Conservation (phyloP, 805 yeast species). For the Metschnikowia sp. region DNA sequence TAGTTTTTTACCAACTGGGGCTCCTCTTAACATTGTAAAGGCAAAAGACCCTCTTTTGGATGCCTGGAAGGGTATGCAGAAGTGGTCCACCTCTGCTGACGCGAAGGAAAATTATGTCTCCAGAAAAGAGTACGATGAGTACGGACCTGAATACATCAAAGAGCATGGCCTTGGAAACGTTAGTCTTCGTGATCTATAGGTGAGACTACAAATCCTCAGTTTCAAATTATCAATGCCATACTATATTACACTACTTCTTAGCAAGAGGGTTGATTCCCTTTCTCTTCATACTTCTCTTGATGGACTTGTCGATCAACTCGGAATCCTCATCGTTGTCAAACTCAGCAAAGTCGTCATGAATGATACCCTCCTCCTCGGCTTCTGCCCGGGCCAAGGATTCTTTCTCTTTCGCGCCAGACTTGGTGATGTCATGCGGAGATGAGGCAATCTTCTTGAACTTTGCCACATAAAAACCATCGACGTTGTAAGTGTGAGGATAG, state of each 20-base stretch:
- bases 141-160: slow-evolving; percentile 84
- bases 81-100: slow-evolving; percentile 57
- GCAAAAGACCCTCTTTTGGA: slow-evolving; percentile 73
- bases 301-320: slow-evolving; percentile 64
- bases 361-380: slow-evolving; percentile 76
- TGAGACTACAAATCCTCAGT: no score
- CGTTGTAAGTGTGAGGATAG: slow-evolving; percentile 97
- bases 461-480: slow-evolving; percentile 97
- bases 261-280: slow-evolving; percentile 70
- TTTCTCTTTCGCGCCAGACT: slow-evolving; percentile 86
- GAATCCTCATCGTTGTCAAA: slow-evolving; percentile 77
- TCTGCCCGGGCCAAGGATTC: slow-evolving; percentile 79
- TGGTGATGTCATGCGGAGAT: slow-evolving; percentile 78
- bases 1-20: slow-evolving; percentile 64
- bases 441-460: slow-evolving; percentile 89
- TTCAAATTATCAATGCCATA: neutral
- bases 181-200: slow-evolving; percentile 21
- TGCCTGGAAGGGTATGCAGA: slow-evolving; percentile 93
- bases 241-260: slow-evolving; percentile 20
- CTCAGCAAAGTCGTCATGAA: slow-evolving; percentile 80
- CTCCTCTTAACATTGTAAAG: slow-evolving; percentile 54
- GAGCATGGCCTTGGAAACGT: slow-evolving; percentile 80
- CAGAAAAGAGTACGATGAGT: slow-evolving; percentile 75
- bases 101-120: slow-evolving; percentile 52
- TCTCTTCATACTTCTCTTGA: slow-evolving; percentile 60